Evolutionary conservation across 805 yeast genomes (phyloP), one percentile per base, ranked within the genome.

Genomic region (Yarrowia osloensis): DNA sequence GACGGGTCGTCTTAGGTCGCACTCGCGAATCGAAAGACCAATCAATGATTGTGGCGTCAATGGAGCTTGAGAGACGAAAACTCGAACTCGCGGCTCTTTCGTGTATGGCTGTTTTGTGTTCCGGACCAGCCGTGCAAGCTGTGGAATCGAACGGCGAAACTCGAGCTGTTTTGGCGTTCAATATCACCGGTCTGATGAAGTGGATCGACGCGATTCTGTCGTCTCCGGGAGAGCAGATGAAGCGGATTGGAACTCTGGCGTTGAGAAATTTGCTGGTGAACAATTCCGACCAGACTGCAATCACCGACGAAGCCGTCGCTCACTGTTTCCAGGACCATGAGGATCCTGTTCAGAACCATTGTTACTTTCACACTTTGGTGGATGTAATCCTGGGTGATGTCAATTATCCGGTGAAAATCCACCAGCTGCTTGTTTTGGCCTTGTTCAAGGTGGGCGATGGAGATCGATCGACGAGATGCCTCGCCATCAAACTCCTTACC

Each of bases 91-190:
- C 96, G 0, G 85, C 96, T 0, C 80, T 91, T 59, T 88, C 91
- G 68, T 86, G 96, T 46, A 90, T 95, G 96, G 90, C 96, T 0
- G 82, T 88, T 0, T 78, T 95, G 29, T 86, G 96, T 71, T 81
- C 87, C 1, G 95, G 96, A n/a, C 85, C 88, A 2, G 84, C 92
- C 9, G 82, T 84, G 6, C 83, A 72, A 13, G 67, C 70, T 11
- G 72, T 68, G 2, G 73, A 70, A 33, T 66, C 65, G 17, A 68
- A 67, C 9, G 71, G 70, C 4, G 77, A 12, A 77, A 82, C 35
- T 77, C 80, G 33, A 79, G 84, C 86, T 0, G 78, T 85, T 0
- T 78, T 89, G 71, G 86, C 93, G 0, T 90, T 92, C 75, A 93
- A 91, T 70, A 81, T 89, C 7, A 78, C 84, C 2, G 86, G 86